Evolutionary conservation across 805 yeast genomes (phyloP).

Genomic region (Candida endomychidarum): DNA sequence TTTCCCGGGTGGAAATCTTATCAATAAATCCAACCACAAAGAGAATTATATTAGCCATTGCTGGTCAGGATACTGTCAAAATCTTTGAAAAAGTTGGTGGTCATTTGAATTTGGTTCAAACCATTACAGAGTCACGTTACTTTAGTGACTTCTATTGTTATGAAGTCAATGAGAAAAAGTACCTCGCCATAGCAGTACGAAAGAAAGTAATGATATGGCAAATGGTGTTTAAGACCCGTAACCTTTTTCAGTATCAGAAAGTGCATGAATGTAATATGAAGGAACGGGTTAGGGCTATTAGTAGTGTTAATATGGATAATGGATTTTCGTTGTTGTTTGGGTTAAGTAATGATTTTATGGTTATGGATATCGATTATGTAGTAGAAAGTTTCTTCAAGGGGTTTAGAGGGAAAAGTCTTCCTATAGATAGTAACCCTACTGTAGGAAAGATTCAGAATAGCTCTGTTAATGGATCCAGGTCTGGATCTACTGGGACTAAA

Average conservation of each 20-base stretch:
- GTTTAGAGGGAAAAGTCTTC: too few relatives aligned
- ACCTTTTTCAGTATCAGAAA: conserved; percentile 27
- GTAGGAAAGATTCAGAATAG: too few relatives aligned
- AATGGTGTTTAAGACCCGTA: conserved; percentile 29
- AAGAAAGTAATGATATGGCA: conserved; percentile 30
- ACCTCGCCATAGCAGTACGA: conserved; percentile 29
- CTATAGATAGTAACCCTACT: too few relatives aligned
- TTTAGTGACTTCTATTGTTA: conserved; percentile 19
- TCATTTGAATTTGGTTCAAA: conserved; percentile 32
- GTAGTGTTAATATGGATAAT: conserved; percentile 11
- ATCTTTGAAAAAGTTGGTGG: conserved; percentile 32
- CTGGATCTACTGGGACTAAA: too few relatives aligned
- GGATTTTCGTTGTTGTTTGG: conserved; percentile 22
- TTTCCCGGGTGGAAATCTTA: conserved; percentile 13
- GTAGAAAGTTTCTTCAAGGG: not conserved
- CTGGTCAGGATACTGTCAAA: conserved; percentile 23
- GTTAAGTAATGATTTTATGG: conserved; percentile 25
- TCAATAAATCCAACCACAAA: conserved; percentile 13
- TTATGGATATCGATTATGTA: conserved; percentile 22
- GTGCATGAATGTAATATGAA: conserved; percentile 27
- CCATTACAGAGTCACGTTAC: conserved; percentile 26
- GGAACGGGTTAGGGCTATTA: conserved; percentile 29
- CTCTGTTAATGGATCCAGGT: too few relatives aligned
- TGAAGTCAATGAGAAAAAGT: conserved; percentile 18
- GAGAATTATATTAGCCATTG: conserved; percentile 26